phyloP scores from a whole-genome alignment of 441 rosid species.

The Populus hybrid region DNA sequence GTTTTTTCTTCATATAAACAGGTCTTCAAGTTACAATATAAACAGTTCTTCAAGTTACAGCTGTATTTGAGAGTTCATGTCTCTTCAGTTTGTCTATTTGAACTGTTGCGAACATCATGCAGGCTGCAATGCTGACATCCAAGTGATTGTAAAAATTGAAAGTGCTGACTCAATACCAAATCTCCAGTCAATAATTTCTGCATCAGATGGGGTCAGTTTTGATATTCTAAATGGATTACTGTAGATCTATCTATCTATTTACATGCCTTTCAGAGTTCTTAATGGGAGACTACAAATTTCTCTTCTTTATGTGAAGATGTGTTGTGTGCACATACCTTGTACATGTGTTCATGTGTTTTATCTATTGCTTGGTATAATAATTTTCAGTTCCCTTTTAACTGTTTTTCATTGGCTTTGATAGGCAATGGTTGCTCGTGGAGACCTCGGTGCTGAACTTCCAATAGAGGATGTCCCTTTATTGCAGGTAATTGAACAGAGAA shows the following conservation, averaged over 20 bases:
- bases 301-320: background rate
- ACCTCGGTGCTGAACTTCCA: conserved; percentile 99
- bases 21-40: background rate
- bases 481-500: conserved; percentile 49
- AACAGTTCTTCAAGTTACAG: background rate
- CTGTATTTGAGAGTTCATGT: background rate
- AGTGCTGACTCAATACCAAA: conserved; percentile 94
- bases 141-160: conserved; percentile 81
- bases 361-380: background rate
- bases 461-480: conserved; percentile 90
- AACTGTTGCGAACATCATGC: conserved; percentile 23
- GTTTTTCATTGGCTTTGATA: conserved; percentile 23
- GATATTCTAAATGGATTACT: background rate
- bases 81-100: conserved; percentile 9
- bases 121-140: conserved; percentile 83
- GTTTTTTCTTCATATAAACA: background rate
- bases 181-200: conserved; percentile 79
- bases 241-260: background rate
- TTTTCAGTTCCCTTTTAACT: conserved; percentile 10
- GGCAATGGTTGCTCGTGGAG: conserved; percentile 99
- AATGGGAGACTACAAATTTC: background rate
- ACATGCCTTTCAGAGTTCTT: background rate
- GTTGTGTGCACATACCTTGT: background rate
- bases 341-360: background rate
- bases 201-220: conserved; percentile 92